A percentile compares a stretch with the other conserved stretches of the same genome.
These are phyloP conservation scores for Dendrobium chrysotoxum DNA, from an alignment of 106 monocot genomes.

Conservation along the genomic window DNA sequence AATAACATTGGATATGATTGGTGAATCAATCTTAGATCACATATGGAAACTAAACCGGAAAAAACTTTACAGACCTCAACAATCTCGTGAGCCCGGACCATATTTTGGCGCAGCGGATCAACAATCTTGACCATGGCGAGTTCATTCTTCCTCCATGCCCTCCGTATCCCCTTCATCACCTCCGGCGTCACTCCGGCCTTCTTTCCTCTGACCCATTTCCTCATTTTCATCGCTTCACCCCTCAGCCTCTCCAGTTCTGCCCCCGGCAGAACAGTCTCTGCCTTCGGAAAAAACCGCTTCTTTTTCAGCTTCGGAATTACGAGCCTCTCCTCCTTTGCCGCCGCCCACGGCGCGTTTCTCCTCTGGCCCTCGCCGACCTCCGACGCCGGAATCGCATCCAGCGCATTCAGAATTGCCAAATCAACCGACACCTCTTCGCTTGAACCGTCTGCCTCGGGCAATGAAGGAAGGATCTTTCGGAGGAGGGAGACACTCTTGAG, in stretches of 20 bases:
- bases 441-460: not conserved
- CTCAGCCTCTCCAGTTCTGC: conserved; percentile 41
- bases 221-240: conserved; percentile 39
- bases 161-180: conserved; percentile 61
- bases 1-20: too few species aligned
- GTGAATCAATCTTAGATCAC: not conserved
- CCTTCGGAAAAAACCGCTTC: conserved; percentile 37
- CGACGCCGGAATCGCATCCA: not conserved
- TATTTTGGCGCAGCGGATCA: conserved; percentile 58
- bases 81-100: conserved; percentile 84
- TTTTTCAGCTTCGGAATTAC: conserved; percentile 66
- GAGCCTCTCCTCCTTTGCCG: conserved; percentile 24
- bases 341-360: conserved; percentile 43
- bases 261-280: conserved; percentile 43
- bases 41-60: not conserved
- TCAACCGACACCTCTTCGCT: not conserved
- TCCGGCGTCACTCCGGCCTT: conserved; percentile 75
- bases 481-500: conserved; percentile 44
- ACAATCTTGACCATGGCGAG: conserved; percentile 67
- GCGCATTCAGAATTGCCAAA: not conserved
- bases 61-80: conserved; percentile 46
- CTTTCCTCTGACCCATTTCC: conserved; percentile 68
- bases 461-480: conserved; percentile 3
- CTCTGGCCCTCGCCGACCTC: conserved; percentile 1
- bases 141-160: conserved; percentile 47